These are phyloP conservation scores for Xylaria digitata DNA, from an alignment of 2,329 filamentous ascomycete genomes.

Conservation along the genomic window DNA sequence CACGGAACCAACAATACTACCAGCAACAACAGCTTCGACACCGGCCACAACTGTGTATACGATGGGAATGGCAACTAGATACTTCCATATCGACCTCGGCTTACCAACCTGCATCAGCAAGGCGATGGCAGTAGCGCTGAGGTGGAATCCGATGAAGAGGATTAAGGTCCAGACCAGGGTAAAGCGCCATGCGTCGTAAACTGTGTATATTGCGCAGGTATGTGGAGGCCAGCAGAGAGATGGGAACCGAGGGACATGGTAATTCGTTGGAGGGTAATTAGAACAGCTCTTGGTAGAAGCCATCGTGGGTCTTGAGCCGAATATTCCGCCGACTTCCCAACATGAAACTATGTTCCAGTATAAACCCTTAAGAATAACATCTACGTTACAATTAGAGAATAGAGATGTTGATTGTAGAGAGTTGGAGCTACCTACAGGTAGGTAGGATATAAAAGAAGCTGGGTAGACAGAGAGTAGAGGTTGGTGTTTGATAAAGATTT, in stretches of 20 bases:
- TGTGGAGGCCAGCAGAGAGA: constrained; percentile 81
- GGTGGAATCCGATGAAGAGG: constrained; percentile 79
- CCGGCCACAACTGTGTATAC: constrained; percentile 78
- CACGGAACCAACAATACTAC: constrained; percentile 84
- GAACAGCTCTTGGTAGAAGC: constrained; percentile 39
- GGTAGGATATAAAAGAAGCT: neutral
- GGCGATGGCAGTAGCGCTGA: constrained; percentile 77
- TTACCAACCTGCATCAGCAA: constrained; percentile 75
- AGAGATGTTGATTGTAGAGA: constrained; percentile 26
- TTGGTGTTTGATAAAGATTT: too few relatives aligned
- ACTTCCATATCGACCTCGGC: constrained; percentile 65
- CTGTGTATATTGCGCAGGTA: constrained; percentile 75
- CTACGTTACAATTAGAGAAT: constrained; percentile 9
- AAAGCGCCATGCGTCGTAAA: constrained; percentile 85
- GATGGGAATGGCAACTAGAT: constrained; percentile 77
- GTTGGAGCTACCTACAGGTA: neutral
- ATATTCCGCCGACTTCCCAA: constrained; percentile 39
- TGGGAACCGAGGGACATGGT: constrained; percentile 79
- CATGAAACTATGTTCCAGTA: constrained; percentile 25
- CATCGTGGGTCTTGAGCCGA: constrained; percentile 31
- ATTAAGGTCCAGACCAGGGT: constrained; percentile 88
- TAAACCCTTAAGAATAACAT: constrained; percentile 17
- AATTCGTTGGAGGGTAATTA: constrained; percentile 62
- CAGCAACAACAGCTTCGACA: constrained; percentile 80
- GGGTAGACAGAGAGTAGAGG: too few relatives aligned